phyloP scores from a whole-genome alignment of 179 eudicot species.

The Dionaea muscipula region DNA sequence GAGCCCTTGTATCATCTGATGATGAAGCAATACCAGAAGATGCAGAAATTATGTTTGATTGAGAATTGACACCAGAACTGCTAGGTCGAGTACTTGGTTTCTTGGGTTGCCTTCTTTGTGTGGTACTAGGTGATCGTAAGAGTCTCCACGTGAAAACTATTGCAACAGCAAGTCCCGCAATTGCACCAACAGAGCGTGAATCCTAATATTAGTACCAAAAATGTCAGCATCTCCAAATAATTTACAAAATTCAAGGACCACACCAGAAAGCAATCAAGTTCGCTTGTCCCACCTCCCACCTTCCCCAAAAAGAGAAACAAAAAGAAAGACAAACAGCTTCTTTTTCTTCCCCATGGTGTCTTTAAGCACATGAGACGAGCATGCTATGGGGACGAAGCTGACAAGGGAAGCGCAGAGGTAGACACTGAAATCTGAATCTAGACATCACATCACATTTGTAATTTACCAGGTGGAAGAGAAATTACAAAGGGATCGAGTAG shows the following conservation, averaged over 20 bases:
- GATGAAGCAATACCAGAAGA: slow-evolving; percentile 32
- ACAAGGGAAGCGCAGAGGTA: too few species aligned
- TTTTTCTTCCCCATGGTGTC: too few species aligned
- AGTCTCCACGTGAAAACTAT: slow-evolving; percentile 70
- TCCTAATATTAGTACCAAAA: slow-evolving; percentile 29
- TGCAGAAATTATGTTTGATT: slow-evolving; percentile 23
- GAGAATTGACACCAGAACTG: slow-evolving; percentile 39
- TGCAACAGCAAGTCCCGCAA: slow-evolving; percentile 80
- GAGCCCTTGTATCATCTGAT: slow-evolving; percentile 53
- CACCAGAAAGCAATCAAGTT: too few species aligned
- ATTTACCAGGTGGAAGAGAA: too few species aligned
- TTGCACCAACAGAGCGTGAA: slow-evolving; percentile 56
- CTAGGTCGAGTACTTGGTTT: slow-evolving; percentile 48
- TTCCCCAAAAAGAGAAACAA: too few species aligned
- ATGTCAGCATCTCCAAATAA: background rate
- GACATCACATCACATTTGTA: too few species aligned
- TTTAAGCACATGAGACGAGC: too few species aligned
- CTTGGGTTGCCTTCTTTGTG: slow-evolving; percentile 71
- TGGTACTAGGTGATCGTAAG: slow-evolving; percentile 42
- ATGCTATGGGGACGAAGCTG: too few species aligned
- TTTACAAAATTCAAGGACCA: background rate
- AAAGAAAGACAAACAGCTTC: too few species aligned
- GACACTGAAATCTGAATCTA: too few species aligned
- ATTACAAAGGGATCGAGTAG: too few species aligned
- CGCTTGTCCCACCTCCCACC: too few species aligned